Evolutionary conservation across 73 alveolate genomes (phyloP), one percentile per base, ranked within the genome.

Genomic region (Paramecium sonneborni): DNA sequence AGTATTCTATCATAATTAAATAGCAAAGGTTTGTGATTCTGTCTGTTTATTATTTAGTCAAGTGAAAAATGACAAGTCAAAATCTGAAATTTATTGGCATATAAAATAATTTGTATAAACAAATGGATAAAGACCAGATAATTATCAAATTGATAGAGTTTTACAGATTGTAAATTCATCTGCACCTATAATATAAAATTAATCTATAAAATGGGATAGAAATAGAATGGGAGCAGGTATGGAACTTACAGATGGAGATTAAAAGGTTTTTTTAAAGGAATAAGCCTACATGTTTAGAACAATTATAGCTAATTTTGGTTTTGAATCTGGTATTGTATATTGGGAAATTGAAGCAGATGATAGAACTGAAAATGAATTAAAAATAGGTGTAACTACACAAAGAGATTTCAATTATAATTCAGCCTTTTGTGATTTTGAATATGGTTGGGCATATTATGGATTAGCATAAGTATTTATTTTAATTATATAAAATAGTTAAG

Each of bases 391-490:
- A 0, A 94, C 97, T 21, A 94, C 93, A 21, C 52, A 94, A 35
- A 72, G 89, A 92, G 93, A 95, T 24, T 95, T 95, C 57, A 95
- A 95, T 62, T 90, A 90, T 82, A 93, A 95, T 62, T 85, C 97
- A 9, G 92, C 96, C 1, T 95, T 95, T 90, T 95, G 96, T 37
- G 98, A 95, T 91, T 94, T 69, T 93, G 96, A 95, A 3, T 95
- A 84, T 46, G 98, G 98, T 10, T 95, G 94, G 93, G 98, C 98
- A 18, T 95, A 85, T 85, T 95, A 95, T 94, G 98, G 98, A 30
- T 84, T 94, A 55, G 97, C 95, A 32, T 43, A 94, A 74, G 74
- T 76, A 38, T 4, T 14, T 12, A n/a, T 15, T n/a, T 21, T 76
- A 1, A 23, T 38, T 3, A 12, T 6, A n/a, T 14, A 21, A 4